Percentiles rank a stretch among this genome's conserved stretches.
These are phyloP conservation scores for Penicillium taxi DNA, from an alignment of 495 filamentous ascomycete genomes.

Conservation along the genomic window DNA sequence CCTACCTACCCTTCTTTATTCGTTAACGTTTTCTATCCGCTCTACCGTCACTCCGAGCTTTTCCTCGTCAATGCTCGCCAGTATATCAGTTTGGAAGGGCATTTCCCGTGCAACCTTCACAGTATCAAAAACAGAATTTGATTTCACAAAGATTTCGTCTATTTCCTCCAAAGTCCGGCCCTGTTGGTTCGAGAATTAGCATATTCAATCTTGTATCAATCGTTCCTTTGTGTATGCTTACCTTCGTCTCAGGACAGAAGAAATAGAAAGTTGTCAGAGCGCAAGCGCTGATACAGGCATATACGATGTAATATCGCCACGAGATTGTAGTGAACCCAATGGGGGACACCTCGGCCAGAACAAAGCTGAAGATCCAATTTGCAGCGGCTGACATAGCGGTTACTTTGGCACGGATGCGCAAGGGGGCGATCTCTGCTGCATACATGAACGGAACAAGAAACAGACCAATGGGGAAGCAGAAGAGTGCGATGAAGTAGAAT, in stretches of 20 bases:
- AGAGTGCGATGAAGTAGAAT: constrained; percentile 56
- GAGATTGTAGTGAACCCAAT: constrained; percentile 29
- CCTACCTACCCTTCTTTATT: too few species aligned
- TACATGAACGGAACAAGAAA: constrained; percentile 61
- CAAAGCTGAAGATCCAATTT: constrained; percentile 30
- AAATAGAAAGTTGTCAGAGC: constrained; percentile 30
- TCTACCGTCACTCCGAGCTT: constrained; percentile 5
- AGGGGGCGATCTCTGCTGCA: constrained; percentile 58
- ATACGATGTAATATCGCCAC: constrained; percentile 44
- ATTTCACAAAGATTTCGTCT: constrained; percentile 45
- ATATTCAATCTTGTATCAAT: too few species aligned
- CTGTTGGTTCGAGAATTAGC: too few species aligned
- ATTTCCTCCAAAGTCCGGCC: constrained; percentile 42
- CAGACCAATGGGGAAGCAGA: constrained; percentile 60
- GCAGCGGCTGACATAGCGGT: constrained; percentile 20
- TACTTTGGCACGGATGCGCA: constrained; percentile 57
- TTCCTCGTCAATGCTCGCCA: constrained; percentile 11
- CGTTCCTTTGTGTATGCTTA: too few species aligned
- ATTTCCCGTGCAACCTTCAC: constrained; percentile 13
- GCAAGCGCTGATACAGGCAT: constrained; percentile 33
- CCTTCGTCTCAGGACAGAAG: constrained; percentile 39
- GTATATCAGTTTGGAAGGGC: constrained; percentile 15
- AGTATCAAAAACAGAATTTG: constrained; percentile 17
- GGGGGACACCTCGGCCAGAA: constrained; percentile 25
- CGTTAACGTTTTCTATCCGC: constrained; percentile 6